Evolutionary conservation across 768 basidiomycete species (phyloP).

Genomic region (Leccinum variicolor): DNA sequence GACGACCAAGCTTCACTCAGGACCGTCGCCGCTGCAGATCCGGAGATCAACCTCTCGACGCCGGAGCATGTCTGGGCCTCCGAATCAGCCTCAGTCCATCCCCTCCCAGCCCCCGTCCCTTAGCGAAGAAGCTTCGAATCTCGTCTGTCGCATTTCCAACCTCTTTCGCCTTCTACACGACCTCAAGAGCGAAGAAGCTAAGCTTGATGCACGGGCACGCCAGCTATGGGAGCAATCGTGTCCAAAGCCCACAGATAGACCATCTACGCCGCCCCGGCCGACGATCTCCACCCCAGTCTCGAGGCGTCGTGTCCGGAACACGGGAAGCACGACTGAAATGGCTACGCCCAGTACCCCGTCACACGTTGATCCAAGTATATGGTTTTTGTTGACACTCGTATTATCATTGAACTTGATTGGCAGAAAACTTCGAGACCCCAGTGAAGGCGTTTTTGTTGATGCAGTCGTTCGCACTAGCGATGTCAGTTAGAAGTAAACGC

Average conservation of each 20-base stretch:
- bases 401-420: background rate
- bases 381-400: background rate
- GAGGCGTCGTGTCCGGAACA: background rate
- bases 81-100: background rate
- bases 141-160: conserved; percentile 14
- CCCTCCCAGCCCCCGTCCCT: background rate
- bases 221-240: conserved; percentile 7
- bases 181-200: conserved; percentile 21
- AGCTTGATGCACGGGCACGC: conserved; percentile 15
- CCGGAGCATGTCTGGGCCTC: conserved; percentile 10
- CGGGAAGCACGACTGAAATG: background rate
- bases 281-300: background rate
- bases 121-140: conserved; percentile 9
- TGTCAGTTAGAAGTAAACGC: conserved; percentile 23
- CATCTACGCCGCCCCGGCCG: background rate
- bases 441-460: conserved; percentile 16
- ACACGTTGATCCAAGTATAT: conserved; percentile 10
- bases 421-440: conserved; percentile 20
- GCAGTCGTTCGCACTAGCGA: conserved; percentile 18
- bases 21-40: background rate
- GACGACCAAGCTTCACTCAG: background rate
- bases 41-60: background rate
- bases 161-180: conserved; percentile 19
- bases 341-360: conserved; percentile 2
- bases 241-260: background rate